Base-by-base conservation (phyloP, 2,329 filamentous ascomycete species). In the Blastomyces parvus region DNA sequence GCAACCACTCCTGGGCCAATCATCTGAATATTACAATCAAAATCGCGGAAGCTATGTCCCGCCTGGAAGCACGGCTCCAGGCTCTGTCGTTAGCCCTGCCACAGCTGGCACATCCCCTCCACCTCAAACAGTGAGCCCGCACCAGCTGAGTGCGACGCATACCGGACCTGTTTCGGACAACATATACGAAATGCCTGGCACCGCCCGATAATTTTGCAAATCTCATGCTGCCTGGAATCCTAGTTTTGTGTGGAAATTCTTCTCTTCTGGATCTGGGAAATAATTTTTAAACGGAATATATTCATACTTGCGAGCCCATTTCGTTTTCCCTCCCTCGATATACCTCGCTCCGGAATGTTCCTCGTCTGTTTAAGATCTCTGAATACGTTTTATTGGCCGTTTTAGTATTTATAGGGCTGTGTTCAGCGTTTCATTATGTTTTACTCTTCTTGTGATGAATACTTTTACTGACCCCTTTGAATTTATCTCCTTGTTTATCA, bases 151-250 rank as follows among this genome's bases (percentile, higher is more conserved):
- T 44, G 59, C 66, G 30, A 67, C 65, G 17, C 63, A 65, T 59
- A 36, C 53, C 14, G 66, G 66, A 19, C 66, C 66, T 4, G 63
- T 66, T 7, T 64, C 65, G 14, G 65, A 67, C 13, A 64, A 66
- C 27, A 65, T 67, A 25, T 65, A 67, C 52, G 66, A 67, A 40
- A 64, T 67, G 61, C 60, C 60, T 22, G 57, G 38, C 33, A n/a
- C n/a, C 30, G 27, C 27, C 19, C 42, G 42, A 46, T 44, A 27
- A 27, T 48, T 22, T 33, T 25, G 2, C 2, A 58, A 33, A 6
- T 25, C 8, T 14, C 33, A 40, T 22, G 30, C n/a, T n/a, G n/a
- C n/a, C 1, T 33, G 52, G 19, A 8, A 56, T 25, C 27, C 8
- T 59, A n/a, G n/a, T 46, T 44, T 59, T 40, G 22, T 48, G 30